Evolutionary conservation across 768 basidiomycete species (phyloP), one percentile per base, ranked within the genome.

Genomic region (Multifurca ochricompacta): DNA sequence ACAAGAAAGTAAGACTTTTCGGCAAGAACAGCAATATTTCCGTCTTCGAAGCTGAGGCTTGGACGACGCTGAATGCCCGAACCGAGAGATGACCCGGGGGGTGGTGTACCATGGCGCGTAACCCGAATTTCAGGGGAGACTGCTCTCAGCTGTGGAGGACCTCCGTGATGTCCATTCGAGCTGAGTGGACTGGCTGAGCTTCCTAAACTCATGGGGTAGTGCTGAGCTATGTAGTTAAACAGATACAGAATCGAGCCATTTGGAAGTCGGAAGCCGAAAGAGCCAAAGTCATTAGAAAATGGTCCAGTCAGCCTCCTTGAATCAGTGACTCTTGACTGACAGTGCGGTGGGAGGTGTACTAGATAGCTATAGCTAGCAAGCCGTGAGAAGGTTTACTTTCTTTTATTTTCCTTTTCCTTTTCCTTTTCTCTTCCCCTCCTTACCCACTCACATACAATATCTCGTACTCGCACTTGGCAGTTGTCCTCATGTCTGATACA

Each of bases 21-120:
- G 46, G 82, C 72, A 43, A 83, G 73, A 28, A 90, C 66, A 14
- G 78, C 83, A 39, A 88, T 66, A 61, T 86, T 87, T 18, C 83
- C 87, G 63, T 88, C 86, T 30, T 71, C 69, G 58, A 89, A 87
- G 64, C 71, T 82, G 16, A 87, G 69, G 42, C 77, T 74, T 16
- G 71, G 71, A 63, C 82, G 78, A 54, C 75, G 70, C 51, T 52
- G 49, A 34, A 46, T 35, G 28, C 32, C 32, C 14, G 44, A 36
- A 32, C 37, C 35, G 14, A 69, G 73, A 31, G 52, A 27, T 13
- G 31, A 14, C 9, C 27, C 30, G 23, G 53, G 53, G 39, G 44
- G 31, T 7, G 44, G 51, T 14, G 50, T 48, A 19, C 18, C 45
- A 30, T 28, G 28, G 10, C 34, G 50, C 9, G 37, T 14, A 23